Evolutionary conservation across 768 basidiomycete genomes (phyloP).

Genomic region (Calocybe indica): DNA sequence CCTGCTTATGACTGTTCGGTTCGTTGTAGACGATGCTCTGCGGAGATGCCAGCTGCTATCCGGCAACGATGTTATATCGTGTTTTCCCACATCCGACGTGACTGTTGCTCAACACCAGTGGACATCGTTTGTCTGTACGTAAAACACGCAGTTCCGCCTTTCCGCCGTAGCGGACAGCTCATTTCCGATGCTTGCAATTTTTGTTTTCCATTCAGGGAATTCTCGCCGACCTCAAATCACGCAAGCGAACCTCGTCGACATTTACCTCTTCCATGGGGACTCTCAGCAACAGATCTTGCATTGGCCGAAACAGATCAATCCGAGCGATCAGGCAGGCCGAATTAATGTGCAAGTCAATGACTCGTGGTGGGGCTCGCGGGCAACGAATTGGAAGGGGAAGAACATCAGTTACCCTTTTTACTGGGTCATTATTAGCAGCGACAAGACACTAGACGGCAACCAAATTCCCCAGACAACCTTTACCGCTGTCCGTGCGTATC

Average conservation of each 20-base stretch:
- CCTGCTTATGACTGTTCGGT: not conserved
- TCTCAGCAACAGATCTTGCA: constrained; percentile 44
- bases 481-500: constrained; percentile 70
- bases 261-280: constrained; percentile 76
- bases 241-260: constrained; percentile 59
- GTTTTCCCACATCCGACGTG: constrained; percentile 58
- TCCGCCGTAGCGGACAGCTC: constrained; percentile 4
- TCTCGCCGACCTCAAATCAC: constrained; percentile 60
- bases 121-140: constrained; percentile 78
- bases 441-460: constrained; percentile 49
- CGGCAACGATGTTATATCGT: constrained; percentile 71
- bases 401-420: constrained; percentile 66
- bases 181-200: constrained; percentile 6
- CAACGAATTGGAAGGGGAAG: constrained; percentile 39
- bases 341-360: constrained; percentile 60
- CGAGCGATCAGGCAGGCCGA: constrained; percentile 49
- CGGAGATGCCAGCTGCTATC: constrained; percentile 46
- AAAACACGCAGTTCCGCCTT: too few species aligned
- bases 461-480: constrained; percentile 69
- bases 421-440: constrained; percentile 68
- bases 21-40: constrained; percentile 34
- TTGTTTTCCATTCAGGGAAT: constrained; percentile 53
- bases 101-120: constrained; percentile 67
- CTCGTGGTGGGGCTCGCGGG: constrained; percentile 61
- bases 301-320: constrained; percentile 34